Evolutionary conservation across 805 yeast genomes (phyloP).

Genomic region (Tetrapisispora phaffii): DNA sequence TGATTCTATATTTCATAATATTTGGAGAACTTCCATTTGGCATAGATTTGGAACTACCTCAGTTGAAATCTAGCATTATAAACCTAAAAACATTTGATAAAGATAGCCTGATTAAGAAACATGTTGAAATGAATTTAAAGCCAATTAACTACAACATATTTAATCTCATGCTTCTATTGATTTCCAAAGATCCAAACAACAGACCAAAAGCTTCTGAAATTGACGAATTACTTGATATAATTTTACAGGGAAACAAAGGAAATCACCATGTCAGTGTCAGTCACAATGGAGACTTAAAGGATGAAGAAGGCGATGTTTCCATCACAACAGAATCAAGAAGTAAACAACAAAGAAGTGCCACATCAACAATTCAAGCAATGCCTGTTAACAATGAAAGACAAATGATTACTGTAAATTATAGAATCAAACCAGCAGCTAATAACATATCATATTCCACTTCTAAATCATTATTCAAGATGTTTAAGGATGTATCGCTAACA

Average conservation of each 20-base stretch:
- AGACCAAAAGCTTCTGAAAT: conserved; percentile 40
- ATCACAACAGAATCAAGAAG: background rate
- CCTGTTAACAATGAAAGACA: background rate
- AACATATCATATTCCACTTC: background rate
- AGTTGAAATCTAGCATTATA: conserved; percentile 30
- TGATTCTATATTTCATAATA: conserved; percentile 68
- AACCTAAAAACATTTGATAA: conserved; percentile 20
- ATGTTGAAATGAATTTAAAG: conserved; percentile 11
- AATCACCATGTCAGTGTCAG: background rate
- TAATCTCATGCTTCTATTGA: conserved; percentile 33
- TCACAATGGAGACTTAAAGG: background rate
- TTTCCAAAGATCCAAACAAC: conserved; percentile 28
- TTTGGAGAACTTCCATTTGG: conserved; percentile 61
- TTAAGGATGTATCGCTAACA: background rate
- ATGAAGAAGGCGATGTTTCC: background rate
- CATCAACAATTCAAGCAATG: background rate
- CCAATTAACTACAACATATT: conserved; percentile 26
- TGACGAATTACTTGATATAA: conserved; percentile 6
- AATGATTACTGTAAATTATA: background rate
- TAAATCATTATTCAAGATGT: background rate
- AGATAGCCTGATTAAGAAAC: conserved; percentile 10
- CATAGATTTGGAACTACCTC: conserved; percentile 15
- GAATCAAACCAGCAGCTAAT: background rate
- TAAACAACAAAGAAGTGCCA: background rate
- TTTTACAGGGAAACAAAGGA: background rate